These are phyloP conservation scores for Penicillium aurantiogriseum DNA, from an alignment of 2,329 filamentous ascomycete species.

Conservation along the genomic window DNA sequence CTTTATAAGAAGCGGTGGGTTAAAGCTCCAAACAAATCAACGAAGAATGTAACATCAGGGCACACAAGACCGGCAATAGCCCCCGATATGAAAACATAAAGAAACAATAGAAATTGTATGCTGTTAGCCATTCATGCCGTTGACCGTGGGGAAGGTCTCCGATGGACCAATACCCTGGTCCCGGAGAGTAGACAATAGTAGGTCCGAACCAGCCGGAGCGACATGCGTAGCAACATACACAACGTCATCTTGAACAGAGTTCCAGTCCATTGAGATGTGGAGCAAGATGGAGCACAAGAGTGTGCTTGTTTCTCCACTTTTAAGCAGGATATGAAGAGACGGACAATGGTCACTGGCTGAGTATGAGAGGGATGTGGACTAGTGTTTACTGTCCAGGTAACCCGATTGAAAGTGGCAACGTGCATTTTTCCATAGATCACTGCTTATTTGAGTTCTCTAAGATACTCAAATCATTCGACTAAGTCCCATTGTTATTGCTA, in stretches of 20 bases:
- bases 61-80: conserved; percentile 9
- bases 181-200: conserved; percentile 8
- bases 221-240: conserved; percentile 10
- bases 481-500: not conserved
- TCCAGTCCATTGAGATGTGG: conserved; percentile 12
- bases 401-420: conserved; percentile 1
- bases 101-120: conserved; percentile 14
- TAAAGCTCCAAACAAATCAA: conserved; percentile 3
- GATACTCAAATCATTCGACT: not conserved
- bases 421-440: not conserved
- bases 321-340: not conserved
- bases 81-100: conserved; percentile 16
- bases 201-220: conserved; percentile 22
- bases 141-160: conserved; percentile 7
- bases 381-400: not conserved
- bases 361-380: not conserved
- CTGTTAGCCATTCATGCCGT: conserved; percentile 1
- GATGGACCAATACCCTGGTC: conserved; percentile 9
- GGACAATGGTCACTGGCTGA: conserved; percentile 11
- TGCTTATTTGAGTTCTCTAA: not conserved
- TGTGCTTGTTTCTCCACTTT: conserved; percentile 14
- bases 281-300: conserved; percentile 15
- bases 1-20: conserved; percentile 19
- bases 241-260: conserved; percentile 22
- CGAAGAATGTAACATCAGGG: not conserved